Percentiles rank a stretch among this genome's conserved stretches.
Evolutionary conservation across 2,329 filamentous ascomycete species (phyloP).

Genomic region (Tympanopsis confertula): DNA sequence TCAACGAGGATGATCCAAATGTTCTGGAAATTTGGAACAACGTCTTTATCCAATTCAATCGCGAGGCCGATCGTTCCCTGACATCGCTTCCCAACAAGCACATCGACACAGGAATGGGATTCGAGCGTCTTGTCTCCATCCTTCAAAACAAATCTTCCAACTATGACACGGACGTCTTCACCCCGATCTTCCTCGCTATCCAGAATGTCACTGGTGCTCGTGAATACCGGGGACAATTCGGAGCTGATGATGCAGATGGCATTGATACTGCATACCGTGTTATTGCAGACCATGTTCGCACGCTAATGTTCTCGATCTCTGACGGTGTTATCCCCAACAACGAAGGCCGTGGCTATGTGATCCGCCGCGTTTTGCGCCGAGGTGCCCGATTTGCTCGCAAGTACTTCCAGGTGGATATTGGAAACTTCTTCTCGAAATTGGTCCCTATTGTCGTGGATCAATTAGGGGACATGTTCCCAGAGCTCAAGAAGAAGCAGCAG

Average conservation of each 20-base stretch:
- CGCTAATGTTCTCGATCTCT: constrained; percentile 83
- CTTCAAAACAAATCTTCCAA: constrained; percentile 86
- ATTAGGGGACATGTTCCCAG: constrained; percentile 90
- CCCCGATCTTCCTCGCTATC: constrained; percentile 76
- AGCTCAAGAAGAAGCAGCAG: constrained; percentile 74
- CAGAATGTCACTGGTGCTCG: constrained; percentile 75
- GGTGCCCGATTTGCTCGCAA: constrained; percentile 90
- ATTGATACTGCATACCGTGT: constrained; percentile 96
- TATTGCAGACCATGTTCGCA: constrained; percentile 82
- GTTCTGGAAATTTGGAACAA: constrained; percentile 99
- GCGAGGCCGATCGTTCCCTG: constrained; percentile 75
- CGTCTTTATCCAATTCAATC: constrained; percentile 97
- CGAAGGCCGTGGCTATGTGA: constrained; percentile 88
- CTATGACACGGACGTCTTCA: constrained; percentile 95
- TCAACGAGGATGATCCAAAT: constrained; percentile 92
- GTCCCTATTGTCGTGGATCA: constrained; percentile 85
- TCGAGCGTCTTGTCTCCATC: constrained; percentile 83
- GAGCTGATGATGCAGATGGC: constrained; percentile 76
- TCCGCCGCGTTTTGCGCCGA: constrained; percentile 80
- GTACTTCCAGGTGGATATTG: constrained; percentile 89
- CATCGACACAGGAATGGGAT: constrained; percentile 94
- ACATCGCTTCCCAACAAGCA: constrained; percentile 84
- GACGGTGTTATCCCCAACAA: constrained; percentile 90
- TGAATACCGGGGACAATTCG: constrained; percentile 81
- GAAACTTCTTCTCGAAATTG: constrained; percentile 86